Evolutionary conservation across 768 basidiomycete species (phyloP), one percentile per base, ranked within the genome.

Genomic region (Tricholoma furcatifolium): DNA sequence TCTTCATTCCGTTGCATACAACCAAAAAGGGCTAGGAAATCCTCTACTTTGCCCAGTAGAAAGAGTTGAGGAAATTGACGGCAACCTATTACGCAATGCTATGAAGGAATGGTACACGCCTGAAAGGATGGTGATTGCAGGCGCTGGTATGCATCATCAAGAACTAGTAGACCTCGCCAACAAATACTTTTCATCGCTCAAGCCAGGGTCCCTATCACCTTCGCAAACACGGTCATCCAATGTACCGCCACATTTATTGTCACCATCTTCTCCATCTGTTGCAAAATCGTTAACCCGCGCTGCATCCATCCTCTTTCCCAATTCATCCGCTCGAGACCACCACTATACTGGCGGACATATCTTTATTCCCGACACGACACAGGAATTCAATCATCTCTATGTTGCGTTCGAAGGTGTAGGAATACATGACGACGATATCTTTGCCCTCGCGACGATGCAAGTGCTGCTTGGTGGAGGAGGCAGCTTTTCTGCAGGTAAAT

Each of bases 381-480:
- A 83, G 43, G 90, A 97, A 60, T 92, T 98, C 67, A 86, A 93
- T 58, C 97, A 98, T 68, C 78, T 98, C 47, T 97, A 97, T 67
- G 76, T 99, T 51, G 93, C 82, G 0, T 99, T 87, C 62, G 95
- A 98, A 67, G 93, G 94, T 23, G 79, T 92, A 3, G 88, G 92
- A 3, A 91, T 98, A 42, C 85, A 89, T 63, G 91, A 96, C 59
- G 84, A 90, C 45, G 93, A 97, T 65, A 88, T 98, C 46, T 98
- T 94, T 67, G 82, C 92, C 6, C 78, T 96, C 15, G 96, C 96
- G 17, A 93, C 91, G 2, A 88, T 98, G 73, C 96, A 99, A 65
- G 88, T 95, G 21, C 81, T 98, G 40, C 82, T 99, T 14, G 96
- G 96, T 30, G 96, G 96, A 1, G 96, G 96, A 7, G 94, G 94